Percentiles rank a stretch among this genome's conserved stretches.
These are phyloP conservation scores for Aspergillus piperis DNA, from an alignment of 2,329 filamentous ascomycete genomes.

Conservation along the genomic window DNA sequence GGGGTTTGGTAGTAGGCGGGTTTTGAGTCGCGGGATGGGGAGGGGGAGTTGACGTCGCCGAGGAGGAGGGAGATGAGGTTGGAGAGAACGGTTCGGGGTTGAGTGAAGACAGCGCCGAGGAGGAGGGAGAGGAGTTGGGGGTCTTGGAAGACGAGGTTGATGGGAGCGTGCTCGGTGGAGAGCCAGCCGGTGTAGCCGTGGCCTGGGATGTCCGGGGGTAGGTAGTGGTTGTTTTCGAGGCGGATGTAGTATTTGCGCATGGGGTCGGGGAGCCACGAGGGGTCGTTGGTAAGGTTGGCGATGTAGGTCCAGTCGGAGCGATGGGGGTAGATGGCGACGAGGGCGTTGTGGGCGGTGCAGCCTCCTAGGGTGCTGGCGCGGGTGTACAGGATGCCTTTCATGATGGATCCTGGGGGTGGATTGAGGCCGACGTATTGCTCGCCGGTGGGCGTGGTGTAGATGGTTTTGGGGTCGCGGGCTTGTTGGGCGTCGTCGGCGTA, in stretches of 20 bases:
- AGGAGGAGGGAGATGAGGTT: constrained; percentile 51
- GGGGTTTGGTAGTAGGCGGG: constrained; percentile 62
- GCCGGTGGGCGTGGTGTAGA: constrained; percentile 49
- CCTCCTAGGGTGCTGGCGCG: constrained; percentile 60
- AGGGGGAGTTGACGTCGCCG: constrained; percentile 56
- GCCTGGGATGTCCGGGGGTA: constrained; percentile 43
- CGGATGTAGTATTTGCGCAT: constrained; percentile 60
- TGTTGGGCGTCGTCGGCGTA: constrained; percentile 34
- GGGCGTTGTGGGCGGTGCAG: constrained; percentile 62
- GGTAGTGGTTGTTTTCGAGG: constrained; percentile 58
- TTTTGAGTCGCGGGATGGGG: constrained; percentile 47
- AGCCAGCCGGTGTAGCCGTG: constrained; percentile 45
- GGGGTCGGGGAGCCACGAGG: constrained; percentile 58
- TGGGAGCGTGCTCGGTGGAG: constrained; percentile 31
- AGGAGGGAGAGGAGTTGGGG: constrained; percentile 56
- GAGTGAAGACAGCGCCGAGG: constrained; percentile 53
- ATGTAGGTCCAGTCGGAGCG: constrained; percentile 63
- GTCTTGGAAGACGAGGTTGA: constrained; percentile 55
- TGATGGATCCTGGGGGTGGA: constrained; percentile 54
- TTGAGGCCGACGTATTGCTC: constrained; percentile 55
- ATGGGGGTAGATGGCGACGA: constrained; percentile 61
- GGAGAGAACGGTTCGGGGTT: constrained; percentile 46
- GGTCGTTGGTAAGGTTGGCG: constrained; percentile 60
- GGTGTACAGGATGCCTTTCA: constrained; percentile 60
- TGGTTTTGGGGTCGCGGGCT: constrained; percentile 39